Conservation (phyloP, 371 early-diverging fungal species). For the Mucor piriformis region DNA sequence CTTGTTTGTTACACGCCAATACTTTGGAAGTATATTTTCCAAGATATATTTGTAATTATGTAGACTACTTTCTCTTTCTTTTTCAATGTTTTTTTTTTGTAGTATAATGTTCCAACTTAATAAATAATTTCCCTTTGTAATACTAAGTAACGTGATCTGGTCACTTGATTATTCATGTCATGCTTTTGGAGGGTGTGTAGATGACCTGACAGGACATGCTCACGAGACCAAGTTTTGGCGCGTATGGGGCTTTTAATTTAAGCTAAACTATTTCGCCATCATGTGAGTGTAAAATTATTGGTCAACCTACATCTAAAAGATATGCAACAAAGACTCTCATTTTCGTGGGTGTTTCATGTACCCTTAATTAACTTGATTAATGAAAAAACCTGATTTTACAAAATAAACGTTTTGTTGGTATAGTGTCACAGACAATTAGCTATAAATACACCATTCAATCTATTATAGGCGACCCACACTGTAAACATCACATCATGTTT, state of each 20-base stretch:
- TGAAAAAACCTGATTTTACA: no score
- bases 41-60: neutral
- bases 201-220: neutral
- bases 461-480: neutral
- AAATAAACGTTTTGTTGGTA: neutral
- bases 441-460: neutral
- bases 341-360: no score
- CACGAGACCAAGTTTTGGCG: neutral
- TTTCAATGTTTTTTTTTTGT: neutral
- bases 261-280: neutral
- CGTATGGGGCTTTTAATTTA: neutral
- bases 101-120: neutral
- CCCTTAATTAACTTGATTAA: no score
- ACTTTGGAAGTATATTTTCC: neutral
- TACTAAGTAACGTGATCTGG: no score
- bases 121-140: no score
- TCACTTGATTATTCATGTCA: neutral
- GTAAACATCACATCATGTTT: slow-evolving; percentile 5
- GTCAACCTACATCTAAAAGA: no score
- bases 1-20: neutral
- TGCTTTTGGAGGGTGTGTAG: neutral
- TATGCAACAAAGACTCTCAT: no score
- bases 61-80: neutral
- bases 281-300: neutral
- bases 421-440: neutral